A percentile compares a stretch with the other conserved stretches of the same genome.
These are phyloP conservation scores for Vitis hybrid DNA, from an alignment of 177 flowering plant species.

Conservation along the genomic window DNA sequence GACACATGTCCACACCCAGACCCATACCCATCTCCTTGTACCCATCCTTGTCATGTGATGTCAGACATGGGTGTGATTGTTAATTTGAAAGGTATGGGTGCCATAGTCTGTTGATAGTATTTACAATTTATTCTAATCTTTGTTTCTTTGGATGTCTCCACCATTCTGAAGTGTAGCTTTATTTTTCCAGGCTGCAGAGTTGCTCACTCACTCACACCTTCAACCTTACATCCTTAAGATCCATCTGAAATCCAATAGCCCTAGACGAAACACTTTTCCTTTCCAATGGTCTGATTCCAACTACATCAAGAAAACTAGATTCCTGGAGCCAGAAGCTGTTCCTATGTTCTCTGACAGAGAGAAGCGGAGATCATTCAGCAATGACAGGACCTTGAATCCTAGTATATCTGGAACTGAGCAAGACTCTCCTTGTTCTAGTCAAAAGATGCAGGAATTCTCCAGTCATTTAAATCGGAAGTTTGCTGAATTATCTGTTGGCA, in stretches of 20 bases:
- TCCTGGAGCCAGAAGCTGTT: conserved; percentile 39
- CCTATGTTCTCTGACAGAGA: conserved; percentile 28
- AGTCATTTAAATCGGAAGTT: conserved; percentile 34
- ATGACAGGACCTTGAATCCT: conserved; percentile 70
- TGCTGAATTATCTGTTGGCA: conserved; percentile 42
- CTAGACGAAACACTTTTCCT: conserved; percentile 46
- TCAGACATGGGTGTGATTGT: too few species aligned
- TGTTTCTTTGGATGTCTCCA: too few species aligned
- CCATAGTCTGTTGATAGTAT: too few species aligned
- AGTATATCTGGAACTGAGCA: conserved; percentile 55
- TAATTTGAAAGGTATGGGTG: too few species aligned
- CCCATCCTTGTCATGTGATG: too few species aligned
- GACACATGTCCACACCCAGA: too few species aligned
- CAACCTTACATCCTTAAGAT: conserved; percentile 67
- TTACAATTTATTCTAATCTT: too few species aligned
- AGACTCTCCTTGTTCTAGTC: conserved; percentile 42
- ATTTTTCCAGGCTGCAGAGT: conserved; percentile 74
- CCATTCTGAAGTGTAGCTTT: background rate
- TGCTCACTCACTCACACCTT: conserved; percentile 77
- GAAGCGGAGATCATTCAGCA: conserved; percentile 60
- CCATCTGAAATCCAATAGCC: conserved; percentile 60
- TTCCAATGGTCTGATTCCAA: conserved; percentile 37
- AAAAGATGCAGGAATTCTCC: conserved; percentile 32
- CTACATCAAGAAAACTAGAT: conserved; percentile 47
- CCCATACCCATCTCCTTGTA: too few species aligned